Conservation (phyloP, 2,329 filamentous ascomycete genomes). For the Cladophialophora immunda region DNA sequence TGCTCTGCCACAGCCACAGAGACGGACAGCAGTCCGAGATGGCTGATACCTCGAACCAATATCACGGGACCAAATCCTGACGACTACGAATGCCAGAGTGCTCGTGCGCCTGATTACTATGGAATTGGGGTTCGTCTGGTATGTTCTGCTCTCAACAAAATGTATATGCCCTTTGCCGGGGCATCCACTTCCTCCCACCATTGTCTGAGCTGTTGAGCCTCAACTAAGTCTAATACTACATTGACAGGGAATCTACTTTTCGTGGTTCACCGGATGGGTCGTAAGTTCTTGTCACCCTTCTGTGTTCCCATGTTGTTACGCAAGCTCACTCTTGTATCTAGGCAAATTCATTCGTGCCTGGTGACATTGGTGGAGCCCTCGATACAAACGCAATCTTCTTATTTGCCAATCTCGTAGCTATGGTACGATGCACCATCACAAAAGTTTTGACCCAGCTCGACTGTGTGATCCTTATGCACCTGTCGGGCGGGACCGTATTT, state of each 20-base stretch:
- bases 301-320: not conserved
- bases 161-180: not conserved
- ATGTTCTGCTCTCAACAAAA: not conserved
- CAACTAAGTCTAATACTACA: not conserved
- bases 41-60: constrained; percentile 27
- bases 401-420: constrained; percentile 27
- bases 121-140: constrained; percentile 30
- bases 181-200: not conserved
- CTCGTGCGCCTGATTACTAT: constrained; percentile 28
- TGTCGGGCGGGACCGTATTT: constrained; percentile 26
- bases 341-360: constrained; percentile 73
- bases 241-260: constrained; percentile 28
- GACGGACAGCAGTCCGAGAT: constrained; percentile 12
- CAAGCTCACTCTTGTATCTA: not conserved
- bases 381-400: constrained; percentile 68
- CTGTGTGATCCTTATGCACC: constrained; percentile 27
- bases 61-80: constrained; percentile 22
- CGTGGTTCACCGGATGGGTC: constrained; percentile 28
- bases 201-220: not conserved
- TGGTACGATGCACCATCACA: constrained; percentile 30
- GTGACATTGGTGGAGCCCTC: constrained; percentile 83
- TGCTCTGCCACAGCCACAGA: constrained; percentile 14
- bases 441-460: constrained; percentile 29
- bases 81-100: constrained; percentile 29
- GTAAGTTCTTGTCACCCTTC: constrained; percentile 5